These are phyloP conservation scores for Leishmania tropica DNA, from an alignment of 208 protist species.

Conservation along the genomic window DNA sequence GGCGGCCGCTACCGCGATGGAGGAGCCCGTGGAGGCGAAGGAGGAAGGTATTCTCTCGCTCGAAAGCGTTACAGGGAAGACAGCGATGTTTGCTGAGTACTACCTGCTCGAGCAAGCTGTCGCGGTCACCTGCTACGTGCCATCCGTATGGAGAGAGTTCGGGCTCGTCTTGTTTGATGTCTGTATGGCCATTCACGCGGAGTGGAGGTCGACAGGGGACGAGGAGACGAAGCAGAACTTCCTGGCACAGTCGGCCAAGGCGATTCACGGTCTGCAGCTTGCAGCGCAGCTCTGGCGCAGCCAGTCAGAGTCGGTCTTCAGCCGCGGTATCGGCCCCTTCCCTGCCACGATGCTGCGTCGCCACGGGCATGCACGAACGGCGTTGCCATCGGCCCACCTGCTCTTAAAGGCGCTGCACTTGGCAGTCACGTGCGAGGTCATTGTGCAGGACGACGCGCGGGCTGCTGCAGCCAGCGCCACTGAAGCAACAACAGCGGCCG, in stretches of 20 bases:
- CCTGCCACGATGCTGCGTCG: conserved; percentile 53
- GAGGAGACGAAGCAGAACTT: conserved; percentile 83
- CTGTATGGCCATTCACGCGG: conserved; percentile 81
- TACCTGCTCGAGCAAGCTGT: conserved; percentile 83
- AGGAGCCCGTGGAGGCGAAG: not conserved
- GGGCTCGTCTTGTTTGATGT: conserved; percentile 86
- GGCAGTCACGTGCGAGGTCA: conserved; percentile 54
- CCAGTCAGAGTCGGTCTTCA: conserved; percentile 41
- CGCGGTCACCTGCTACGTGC: conserved; percentile 40
- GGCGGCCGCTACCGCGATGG: not conserved
- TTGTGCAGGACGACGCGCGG: conserved; percentile 25
- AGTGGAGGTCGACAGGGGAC: conserved; percentile 72
- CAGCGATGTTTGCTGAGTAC: conserved; percentile 77
- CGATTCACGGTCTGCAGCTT: conserved; percentile 79
- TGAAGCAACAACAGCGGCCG: not conserved
- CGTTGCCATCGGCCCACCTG: conserved; percentile 70
- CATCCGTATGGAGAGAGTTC: conserved; percentile 87
- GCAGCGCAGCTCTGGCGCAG: conserved; percentile 78
- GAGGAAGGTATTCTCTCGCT: conserved; percentile 6
- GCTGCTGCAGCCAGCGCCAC: not conserved
- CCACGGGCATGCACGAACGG: conserved; percentile 65
- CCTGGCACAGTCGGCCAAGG: conserved; percentile 69
- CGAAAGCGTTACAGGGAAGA: conserved; percentile 45
- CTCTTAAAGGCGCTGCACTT: conserved; percentile 81
- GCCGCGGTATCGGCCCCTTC: conserved; percentile 72